phyloP scores from a whole-genome alignment of 2,329 filamentous ascomycete genomes.

The Ramularia endophylla region DNA sequence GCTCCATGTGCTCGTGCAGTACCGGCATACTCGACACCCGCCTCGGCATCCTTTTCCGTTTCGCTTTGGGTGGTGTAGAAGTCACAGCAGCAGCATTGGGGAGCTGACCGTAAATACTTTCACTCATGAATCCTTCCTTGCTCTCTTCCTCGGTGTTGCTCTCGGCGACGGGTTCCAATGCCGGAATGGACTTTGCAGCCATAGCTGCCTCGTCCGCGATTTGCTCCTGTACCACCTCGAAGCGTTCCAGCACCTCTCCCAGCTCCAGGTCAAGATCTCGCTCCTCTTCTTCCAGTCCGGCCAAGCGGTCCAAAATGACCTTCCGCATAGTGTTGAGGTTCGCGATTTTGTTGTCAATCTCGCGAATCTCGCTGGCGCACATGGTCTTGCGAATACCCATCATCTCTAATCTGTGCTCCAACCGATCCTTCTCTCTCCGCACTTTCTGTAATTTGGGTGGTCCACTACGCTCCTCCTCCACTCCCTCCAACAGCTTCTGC shows the following conservation, averaged over 20 bases:
- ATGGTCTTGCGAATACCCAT: slow-evolving; percentile 92
- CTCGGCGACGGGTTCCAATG: slow-evolving; percentile 47
- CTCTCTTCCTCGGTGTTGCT: slow-evolving; percentile 40
- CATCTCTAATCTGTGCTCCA: slow-evolving; percentile 86
- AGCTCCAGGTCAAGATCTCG: slow-evolving; percentile 81
- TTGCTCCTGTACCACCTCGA: slow-evolving; percentile 59
- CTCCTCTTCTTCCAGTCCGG: slow-evolving; percentile 84
- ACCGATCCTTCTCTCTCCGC: slow-evolving; percentile 69
- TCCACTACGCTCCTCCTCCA: slow-evolving; percentile 53
- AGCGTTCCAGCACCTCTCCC: slow-evolving; percentile 53
- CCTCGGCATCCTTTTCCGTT: slow-evolving; percentile 49
- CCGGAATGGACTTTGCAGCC: slow-evolving; percentile 34
- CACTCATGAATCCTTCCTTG: slow-evolving; percentile 80
- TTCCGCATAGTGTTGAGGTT: slow-evolving; percentile 90
- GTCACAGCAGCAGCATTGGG: slow-evolving; percentile 42
- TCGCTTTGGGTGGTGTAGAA: slow-evolving; percentile 43
- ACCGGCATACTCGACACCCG: slow-evolving; percentile 85
- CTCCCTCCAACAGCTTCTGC: slow-evolving; percentile 62
- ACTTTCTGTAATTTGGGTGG: slow-evolving; percentile 66
- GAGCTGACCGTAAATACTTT: slow-evolving; percentile 93
- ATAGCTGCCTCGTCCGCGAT: slow-evolving; percentile 45
- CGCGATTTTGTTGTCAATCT: slow-evolving; percentile 94
- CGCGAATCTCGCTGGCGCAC: slow-evolving; percentile 90
- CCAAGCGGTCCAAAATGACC: slow-evolving; percentile 82
- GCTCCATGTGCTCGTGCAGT: slow-evolving; percentile 88